Evolutionary conservation across 1,139 yeast species (phyloP).

Genomic region (Debaryomyces udenii): DNA sequence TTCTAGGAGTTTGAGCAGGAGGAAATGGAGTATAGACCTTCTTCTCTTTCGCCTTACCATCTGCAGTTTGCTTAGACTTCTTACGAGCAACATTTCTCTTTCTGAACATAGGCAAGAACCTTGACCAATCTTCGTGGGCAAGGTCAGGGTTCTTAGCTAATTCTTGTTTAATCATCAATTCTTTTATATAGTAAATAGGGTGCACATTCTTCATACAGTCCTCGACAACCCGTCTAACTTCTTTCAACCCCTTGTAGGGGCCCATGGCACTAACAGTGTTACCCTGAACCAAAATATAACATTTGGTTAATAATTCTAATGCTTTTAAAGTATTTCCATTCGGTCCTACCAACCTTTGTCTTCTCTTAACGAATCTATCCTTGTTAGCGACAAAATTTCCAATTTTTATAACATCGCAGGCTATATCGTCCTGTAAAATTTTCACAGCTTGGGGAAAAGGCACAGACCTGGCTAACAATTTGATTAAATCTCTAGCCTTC

Average conservation of each 20-base stretch:
- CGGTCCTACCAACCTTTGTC: conserved; percentile 97
- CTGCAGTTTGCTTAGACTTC: conserved; percentile 64
- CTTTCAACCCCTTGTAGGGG: conserved; percentile 89
- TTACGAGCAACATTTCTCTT: conserved; percentile 94
- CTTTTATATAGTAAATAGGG: conserved; percentile 96
- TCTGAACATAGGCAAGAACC: conserved; percentile 96
- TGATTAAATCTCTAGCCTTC: conserved; percentile 93
- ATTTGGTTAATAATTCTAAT: conserved; percentile 85
- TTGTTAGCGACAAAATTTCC: conserved; percentile 88
- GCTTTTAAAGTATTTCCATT: conserved; percentile 97
- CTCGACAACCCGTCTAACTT: conserved; percentile 90
- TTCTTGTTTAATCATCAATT: conserved; percentile 95
- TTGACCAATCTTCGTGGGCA: conserved; percentile 95
- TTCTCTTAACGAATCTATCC: conserved; percentile 91
- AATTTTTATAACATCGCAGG: conserved; percentile 95
- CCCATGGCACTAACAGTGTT: conserved; percentile 98
- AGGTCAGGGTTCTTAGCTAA: conserved; percentile 92
- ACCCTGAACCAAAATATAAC: conserved; percentile 96
- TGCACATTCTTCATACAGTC: conserved; percentile 97
- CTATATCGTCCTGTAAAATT: conserved; percentile 86
- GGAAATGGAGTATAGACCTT: conserved; percentile 98
- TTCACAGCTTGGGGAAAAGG: conserved; percentile 97
- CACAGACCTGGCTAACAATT: conserved; percentile 91
- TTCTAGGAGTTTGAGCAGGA: conserved; percentile 95
- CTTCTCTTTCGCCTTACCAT: conserved; percentile 54